phyloP scores from a whole-genome alignment of 192 early-diverging fungal genomes.

The Backusella tarrabulga region DNA sequence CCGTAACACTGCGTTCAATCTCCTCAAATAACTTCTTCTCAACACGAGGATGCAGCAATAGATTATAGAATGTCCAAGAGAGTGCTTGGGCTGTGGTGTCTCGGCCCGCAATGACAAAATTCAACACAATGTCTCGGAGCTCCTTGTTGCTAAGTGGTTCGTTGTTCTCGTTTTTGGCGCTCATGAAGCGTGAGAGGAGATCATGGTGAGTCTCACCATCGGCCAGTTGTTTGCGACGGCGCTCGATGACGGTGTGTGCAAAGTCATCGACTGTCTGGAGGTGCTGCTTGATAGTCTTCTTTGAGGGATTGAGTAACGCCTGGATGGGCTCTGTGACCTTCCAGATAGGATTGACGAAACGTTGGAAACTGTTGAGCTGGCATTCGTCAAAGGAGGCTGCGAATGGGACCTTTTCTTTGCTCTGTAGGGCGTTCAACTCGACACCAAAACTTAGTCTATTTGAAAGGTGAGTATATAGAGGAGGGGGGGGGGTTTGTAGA shows the following conservation, averaged over 20 bases:
- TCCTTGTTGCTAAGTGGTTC: slow-evolving; percentile 27
- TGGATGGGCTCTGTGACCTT: slow-evolving; percentile 12
- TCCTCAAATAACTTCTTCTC: slow-evolving; percentile 44
- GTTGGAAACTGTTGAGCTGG: slow-evolving; percentile 35
- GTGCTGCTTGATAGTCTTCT: slow-evolving; percentile 14
- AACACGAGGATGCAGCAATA: slow-evolving; percentile 37
- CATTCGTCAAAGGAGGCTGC: slow-evolving; percentile 52
- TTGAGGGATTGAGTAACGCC: slow-evolving; percentile 10
- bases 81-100: slow-evolving; percentile 51
- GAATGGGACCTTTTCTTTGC: slow-evolving; percentile 43
- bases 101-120: slow-evolving; percentile 41
- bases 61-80: slow-evolving; percentile 48
- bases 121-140: slow-evolving; percentile 33
- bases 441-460: slow-evolving; percentile 47
- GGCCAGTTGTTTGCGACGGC: slow-evolving; percentile 25
- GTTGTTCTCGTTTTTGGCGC: slow-evolving; percentile 20
- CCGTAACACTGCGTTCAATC: slow-evolving; percentile 11
- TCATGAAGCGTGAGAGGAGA: slow-evolving; percentile 34
- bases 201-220: slow-evolving; percentile 20
- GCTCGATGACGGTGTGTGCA: slow-evolving; percentile 24
- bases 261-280: slow-evolving; percentile 21
- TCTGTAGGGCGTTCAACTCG: slow-evolving; percentile 39
- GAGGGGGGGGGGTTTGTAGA: too few relatives aligned
- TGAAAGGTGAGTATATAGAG: neutral
- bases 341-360: slow-evolving; percentile 34